Conservation (phyloP, 495 filamentous ascomycete species). For the Trichoderma reesei region DNA sequence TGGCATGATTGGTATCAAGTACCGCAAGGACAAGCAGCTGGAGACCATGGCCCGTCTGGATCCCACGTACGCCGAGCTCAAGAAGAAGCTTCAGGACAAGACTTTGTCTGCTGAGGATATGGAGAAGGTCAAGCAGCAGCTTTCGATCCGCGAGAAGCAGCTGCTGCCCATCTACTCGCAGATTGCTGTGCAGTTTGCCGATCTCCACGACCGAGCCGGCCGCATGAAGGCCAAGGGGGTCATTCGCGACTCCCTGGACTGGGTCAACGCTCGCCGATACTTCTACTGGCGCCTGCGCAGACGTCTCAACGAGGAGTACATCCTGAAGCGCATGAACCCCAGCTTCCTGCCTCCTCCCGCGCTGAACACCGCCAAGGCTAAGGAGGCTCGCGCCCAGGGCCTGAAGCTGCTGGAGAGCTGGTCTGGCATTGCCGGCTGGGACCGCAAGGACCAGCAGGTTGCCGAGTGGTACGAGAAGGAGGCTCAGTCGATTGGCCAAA, state of each 20-base stretch:
- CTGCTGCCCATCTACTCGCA: slow-evolving; percentile 89
- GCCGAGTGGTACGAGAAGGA: slow-evolving; percentile 98
- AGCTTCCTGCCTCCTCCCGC: slow-evolving; percentile 34
- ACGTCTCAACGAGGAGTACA: slow-evolving; percentile 90
- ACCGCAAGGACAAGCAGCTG: slow-evolving; percentile 91
- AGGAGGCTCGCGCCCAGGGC: slow-evolving; percentile 47
- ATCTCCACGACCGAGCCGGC: slow-evolving; percentile 93
- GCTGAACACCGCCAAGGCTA: slow-evolving; percentile 31
- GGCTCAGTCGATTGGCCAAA: slow-evolving; percentile 62
- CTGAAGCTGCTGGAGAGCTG: slow-evolving; percentile 66
- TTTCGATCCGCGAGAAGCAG: slow-evolving; percentile 77
- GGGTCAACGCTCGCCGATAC: slow-evolving; percentile 89
- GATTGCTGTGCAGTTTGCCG: slow-evolving; percentile 88
- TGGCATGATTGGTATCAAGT: slow-evolving; percentile 97
- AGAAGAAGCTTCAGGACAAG: slow-evolving; percentile 61
- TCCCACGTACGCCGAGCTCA: slow-evolving; percentile 68
- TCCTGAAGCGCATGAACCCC: slow-evolving; percentile 74
- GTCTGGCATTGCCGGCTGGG: slow-evolving; percentile 63
- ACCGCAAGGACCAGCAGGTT: slow-evolving; percentile 68
- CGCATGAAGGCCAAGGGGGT: slow-evolving; percentile 96
- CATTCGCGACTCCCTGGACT: slow-evolving; percentile 73
- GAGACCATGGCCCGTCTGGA: slow-evolving; percentile 97
- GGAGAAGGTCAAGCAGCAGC: slow-evolving; percentile 69
- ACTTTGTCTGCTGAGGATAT: slow-evolving; percentile 62
- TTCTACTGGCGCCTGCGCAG: slow-evolving; percentile 99